A percentile compares a stretch with the other conserved stretches of the same genome.
phyloP scores from a whole-genome alignment of 192 early-diverging fungal species.

The Mortierella hygrophila region DNA sequence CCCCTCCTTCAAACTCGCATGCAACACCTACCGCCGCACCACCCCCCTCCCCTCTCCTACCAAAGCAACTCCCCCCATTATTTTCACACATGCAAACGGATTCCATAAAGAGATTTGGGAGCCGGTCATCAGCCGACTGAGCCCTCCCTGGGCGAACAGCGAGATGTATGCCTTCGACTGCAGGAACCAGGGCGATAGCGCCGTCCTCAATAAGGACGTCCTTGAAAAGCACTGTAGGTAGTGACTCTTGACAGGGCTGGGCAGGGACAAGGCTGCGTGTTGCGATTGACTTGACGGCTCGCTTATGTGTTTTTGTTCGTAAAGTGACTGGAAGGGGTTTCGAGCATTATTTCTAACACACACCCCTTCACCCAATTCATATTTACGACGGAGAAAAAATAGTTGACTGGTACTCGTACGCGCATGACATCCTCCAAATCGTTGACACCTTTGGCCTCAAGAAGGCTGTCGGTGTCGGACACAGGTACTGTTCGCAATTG shows the following conservation, averaged over 20 bases:
- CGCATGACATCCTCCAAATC: slow-evolving; percentile 61
- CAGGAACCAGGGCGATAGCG: slow-evolving; percentile 71
- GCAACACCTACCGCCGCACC: slow-evolving; percentile 35
- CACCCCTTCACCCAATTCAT: background rate
- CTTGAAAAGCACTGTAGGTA: slow-evolving; percentile 55
- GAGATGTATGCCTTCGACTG: slow-evolving; percentile 67
- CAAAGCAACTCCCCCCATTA: slow-evolving; percentile 24
- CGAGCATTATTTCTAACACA: background rate
- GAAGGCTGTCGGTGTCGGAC: slow-evolving; percentile 66
- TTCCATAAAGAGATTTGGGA: slow-evolving; percentile 72
- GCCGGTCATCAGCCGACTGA: slow-evolving; percentile 58
- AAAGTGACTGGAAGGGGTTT: background rate
- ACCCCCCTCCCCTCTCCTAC: background rate
- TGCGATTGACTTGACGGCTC: background rate
- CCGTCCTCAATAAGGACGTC: slow-evolving; percentile 60
- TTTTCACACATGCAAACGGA: slow-evolving; percentile 72
- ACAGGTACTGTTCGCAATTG: slow-evolving; percentile 53
- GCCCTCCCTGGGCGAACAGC: slow-evolving; percentile 30
- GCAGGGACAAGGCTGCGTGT: background rate
- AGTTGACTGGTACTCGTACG: slow-evolving; percentile 69
- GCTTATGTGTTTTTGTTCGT: background rate
- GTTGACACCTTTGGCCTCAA: slow-evolving; percentile 55
- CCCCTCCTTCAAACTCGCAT: slow-evolving; percentile 22
- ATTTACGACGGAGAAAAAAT: background rate
- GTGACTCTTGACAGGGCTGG: background rate